Evolutionary conservation across 1,284 basidiomycete genomes (phyloP), one percentile per base, ranked within the genome.

Genomic region (Ustilago curta): DNA sequence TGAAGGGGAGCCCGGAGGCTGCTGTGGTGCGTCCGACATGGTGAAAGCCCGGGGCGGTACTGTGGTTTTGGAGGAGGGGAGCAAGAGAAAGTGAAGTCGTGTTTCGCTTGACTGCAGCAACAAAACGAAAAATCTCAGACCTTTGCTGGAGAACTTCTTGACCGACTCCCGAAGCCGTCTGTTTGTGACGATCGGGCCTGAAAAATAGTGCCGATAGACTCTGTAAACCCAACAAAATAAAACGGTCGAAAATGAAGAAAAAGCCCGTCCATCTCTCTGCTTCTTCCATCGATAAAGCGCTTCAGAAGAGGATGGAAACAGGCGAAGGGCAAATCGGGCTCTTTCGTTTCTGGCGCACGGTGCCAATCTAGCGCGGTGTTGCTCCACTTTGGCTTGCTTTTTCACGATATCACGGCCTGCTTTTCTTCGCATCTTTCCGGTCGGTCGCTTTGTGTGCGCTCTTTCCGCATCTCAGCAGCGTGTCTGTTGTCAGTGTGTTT

Each of bases 311-410:
- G n/a, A 23, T 62, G 37, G 51, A 65, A 59, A 25, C 19, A n/a
- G 23, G 19, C 7, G 2, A 42, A 4, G 12, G 11, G 14, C 9
- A 23, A 40, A 52, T 60, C 53, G 52, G 52, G 44, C 2, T 19
- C 16, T 11, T n/a, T n/a, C 23, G 14, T 37, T 14, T 16, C 16
- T 16, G 25, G 60, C 50, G 66, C 60, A 63, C 60, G 51, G 59
- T 39, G 32, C 35, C 23, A 35, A 12, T 35, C 14, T 35, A 35
- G 32, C 32, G 32, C 32, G 32, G 14, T 27, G 21, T n/a, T 48
- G 58, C 68, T 70, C 68, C 68, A 70, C 68, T 51, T 70, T 44
- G 4, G 35, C 25, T 54, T 37, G 40, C 60, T 27, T 69, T 70
- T 62, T 70, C 66, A 58, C 57, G 57, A 56, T 39, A 18, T 53